Conservation (phyloP, 768 basidiomycete genomes). For the Russula ochroleuca region DNA sequence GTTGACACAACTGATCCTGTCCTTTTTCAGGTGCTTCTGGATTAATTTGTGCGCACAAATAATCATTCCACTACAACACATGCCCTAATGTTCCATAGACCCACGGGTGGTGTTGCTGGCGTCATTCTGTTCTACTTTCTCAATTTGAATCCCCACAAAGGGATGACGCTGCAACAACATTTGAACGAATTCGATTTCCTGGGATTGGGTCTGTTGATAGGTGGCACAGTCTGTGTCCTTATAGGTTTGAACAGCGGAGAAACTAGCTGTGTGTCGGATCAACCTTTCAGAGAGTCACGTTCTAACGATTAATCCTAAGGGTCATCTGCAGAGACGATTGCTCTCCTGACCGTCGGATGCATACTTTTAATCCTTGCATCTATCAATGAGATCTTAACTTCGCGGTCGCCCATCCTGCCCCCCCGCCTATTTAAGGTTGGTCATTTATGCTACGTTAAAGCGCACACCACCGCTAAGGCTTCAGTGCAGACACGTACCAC, state of each 20-base stretch:
- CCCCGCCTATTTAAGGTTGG: conserved; percentile 67
- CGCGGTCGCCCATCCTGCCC: conserved; percentile 65
- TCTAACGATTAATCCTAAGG: conserved; percentile 38
- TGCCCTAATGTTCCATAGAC: conserved; percentile 40
- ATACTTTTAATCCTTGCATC: conserved; percentile 47
- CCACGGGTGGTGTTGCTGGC: conserved; percentile 66
- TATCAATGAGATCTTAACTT: conserved; percentile 59
- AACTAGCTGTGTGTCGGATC: conserved; percentile 49
- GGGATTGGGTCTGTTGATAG: conserved; percentile 59
- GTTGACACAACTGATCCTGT: neutral
- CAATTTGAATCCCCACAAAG: conserved; percentile 71
- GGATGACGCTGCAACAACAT: conserved; percentile 54
- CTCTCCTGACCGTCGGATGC: conserved; percentile 55
- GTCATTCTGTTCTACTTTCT: conserved; percentile 65
- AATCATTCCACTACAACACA: neutral
- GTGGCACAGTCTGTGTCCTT: conserved; percentile 62
- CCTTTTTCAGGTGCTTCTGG: conserved; percentile 57
- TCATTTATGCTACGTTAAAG: neutral
- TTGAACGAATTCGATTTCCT: conserved; percentile 66
- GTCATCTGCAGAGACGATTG: conserved; percentile 56
- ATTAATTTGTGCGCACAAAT: conserved; percentile 57
- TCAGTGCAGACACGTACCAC: conserved; percentile 63
- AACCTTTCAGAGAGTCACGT: neutral
- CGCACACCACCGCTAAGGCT: conserved; percentile 28
- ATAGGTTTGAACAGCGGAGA: conserved; percentile 73